Conservation (phyloP, 2,329 filamentous ascomycete species). For the Penicillium italicum region DNA sequence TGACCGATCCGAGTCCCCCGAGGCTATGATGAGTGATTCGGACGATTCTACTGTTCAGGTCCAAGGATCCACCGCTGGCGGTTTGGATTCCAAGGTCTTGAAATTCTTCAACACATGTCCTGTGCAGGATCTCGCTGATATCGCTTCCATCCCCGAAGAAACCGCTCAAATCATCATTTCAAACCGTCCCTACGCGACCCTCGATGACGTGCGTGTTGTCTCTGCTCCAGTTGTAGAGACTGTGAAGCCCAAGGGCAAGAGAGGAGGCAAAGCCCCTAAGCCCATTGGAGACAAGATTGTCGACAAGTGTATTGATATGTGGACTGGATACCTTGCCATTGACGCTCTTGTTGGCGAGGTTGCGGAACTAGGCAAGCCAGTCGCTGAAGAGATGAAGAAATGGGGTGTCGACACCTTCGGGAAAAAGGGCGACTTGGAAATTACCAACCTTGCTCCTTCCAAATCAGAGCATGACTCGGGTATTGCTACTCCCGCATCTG, state of each 20-base stretch:
- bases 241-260: slow-evolving; percentile 45
- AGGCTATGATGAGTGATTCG: slow-evolving; percentile 42
- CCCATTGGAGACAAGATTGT: slow-evolving; percentile 65
- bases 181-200: slow-evolving; percentile 67
- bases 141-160: slow-evolving; percentile 70
- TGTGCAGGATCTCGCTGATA: slow-evolving; percentile 71
- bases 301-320: slow-evolving; percentile 67
- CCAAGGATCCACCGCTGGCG: slow-evolving; percentile 41
- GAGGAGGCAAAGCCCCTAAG: slow-evolving; percentile 49
- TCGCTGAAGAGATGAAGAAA: slow-evolving; percentile 61
- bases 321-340: slow-evolving; percentile 74
- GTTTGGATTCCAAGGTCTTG: slow-evolving; percentile 59
- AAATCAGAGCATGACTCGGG: slow-evolving; percentile 58
- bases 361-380: slow-evolving; percentile 65
- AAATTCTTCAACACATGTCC: slow-evolving; percentile 80
- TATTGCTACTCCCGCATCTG: slow-evolving; percentile 60
- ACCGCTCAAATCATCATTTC: slow-evolving; percentile 67
- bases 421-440: slow-evolving; percentile 59
- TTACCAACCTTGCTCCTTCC: slow-evolving; percentile 51
- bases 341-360: slow-evolving; percentile 77
- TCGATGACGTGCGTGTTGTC: slow-evolving; percentile 65
- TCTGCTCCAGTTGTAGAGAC: slow-evolving; percentile 45
- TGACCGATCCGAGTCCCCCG: slow-evolving; percentile 32
- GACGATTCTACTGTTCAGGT: slow-evolving; percentile 45
- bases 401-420: slow-evolving; percentile 68